phyloP scores from a whole-genome alignment of 164 flowering plant species.

The Dillenia suffruticosa region DNA sequence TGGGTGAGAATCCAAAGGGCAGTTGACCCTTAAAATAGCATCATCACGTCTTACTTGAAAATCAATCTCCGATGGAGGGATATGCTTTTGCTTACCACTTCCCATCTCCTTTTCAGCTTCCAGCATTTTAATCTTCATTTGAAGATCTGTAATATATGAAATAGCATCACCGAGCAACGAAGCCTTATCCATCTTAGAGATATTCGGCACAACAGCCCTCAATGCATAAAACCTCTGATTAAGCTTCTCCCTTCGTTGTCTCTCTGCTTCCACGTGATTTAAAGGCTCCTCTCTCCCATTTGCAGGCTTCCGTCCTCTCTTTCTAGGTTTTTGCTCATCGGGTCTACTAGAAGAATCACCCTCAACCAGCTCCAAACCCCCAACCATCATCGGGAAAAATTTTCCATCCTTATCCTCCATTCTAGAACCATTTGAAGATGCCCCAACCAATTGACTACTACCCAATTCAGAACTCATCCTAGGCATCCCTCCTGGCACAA shows the following conservation, averaged over 20 bases:
- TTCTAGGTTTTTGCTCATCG: slow-evolving; percentile 67
- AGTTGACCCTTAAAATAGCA: slow-evolving; percentile 52
- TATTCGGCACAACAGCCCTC: slow-evolving; percentile 84
- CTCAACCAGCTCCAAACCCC: slow-evolving; percentile 30
- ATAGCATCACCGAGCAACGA: slow-evolving; percentile 88
- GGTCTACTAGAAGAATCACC: slow-evolving; percentile 23
- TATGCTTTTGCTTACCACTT: slow-evolving; percentile 14
- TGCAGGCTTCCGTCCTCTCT: slow-evolving; percentile 88
- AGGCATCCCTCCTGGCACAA: slow-evolving; percentile 2
- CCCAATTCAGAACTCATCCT: slow-evolving; percentile 9
- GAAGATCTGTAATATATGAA: slow-evolving; percentile 73
- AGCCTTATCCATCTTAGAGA: slow-evolving; percentile 90
- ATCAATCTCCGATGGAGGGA: slow-evolving; percentile 40
- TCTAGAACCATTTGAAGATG: slow-evolving; percentile 39
- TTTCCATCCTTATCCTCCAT: slow-evolving; percentile 36
- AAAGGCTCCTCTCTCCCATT: slow-evolving; percentile 84
- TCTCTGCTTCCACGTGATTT: slow-evolving; percentile 87
- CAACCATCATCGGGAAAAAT: slow-evolving; percentile 31
- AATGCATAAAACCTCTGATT: slow-evolving; percentile 84
- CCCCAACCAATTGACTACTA: slow-evolving; percentile 32
- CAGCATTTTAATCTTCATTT: slow-evolving; percentile 50
- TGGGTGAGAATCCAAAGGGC: slow-evolving; percentile 68
- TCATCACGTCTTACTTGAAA: slow-evolving; percentile 51
- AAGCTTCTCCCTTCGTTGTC: slow-evolving; percentile 86
- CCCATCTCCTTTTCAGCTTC: slow-evolving; percentile 58